A percentile compares a stretch with the other conserved stretches of the same genome.
Conservation (phyloP, 179 eudicot species). For the Camellia oleifera region DNA sequence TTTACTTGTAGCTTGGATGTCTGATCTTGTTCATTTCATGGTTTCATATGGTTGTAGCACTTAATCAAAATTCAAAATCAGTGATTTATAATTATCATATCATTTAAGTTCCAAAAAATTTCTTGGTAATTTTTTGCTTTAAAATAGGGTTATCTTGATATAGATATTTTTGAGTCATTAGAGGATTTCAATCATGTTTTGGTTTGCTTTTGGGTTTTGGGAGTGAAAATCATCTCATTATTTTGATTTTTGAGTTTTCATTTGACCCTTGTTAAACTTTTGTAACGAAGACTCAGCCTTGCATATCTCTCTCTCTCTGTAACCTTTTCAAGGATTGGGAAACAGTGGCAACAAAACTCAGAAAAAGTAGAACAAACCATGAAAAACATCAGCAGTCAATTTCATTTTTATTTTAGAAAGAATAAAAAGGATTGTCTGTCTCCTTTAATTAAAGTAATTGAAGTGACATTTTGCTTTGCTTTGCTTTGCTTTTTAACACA, state of each 20-base stretch:
- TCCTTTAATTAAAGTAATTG: slow-evolving; percentile 7
- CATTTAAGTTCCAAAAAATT: no score
- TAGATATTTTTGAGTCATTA: no score
- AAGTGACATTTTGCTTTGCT: background rate
- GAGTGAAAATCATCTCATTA: no score
- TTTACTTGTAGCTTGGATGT: no score
- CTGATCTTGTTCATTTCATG: no score
- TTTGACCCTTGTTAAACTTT: background rate
- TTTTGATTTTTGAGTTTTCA: slow-evolving; percentile 4
- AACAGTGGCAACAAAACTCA: background rate
- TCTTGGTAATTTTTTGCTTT: no score
- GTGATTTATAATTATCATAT: no score
- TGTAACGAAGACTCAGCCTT: slow-evolving; percentile 1
- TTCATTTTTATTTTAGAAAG: background rate
- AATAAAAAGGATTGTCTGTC: background rate
- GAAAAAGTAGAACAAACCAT: background rate
- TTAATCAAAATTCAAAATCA: no score
- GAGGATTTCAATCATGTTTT: no score
- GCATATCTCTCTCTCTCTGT: background rate
- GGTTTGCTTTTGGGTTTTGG: no score
- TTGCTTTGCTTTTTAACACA: background rate
- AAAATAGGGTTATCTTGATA: no score
- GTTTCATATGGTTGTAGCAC: no score
- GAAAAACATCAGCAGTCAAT: background rate
- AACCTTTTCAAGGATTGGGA: background rate